Evolutionary conservation across 140 eudicot species (phyloP), one percentile per base, ranked within the genome.

Genomic region (Flaveria floridana): DNA sequence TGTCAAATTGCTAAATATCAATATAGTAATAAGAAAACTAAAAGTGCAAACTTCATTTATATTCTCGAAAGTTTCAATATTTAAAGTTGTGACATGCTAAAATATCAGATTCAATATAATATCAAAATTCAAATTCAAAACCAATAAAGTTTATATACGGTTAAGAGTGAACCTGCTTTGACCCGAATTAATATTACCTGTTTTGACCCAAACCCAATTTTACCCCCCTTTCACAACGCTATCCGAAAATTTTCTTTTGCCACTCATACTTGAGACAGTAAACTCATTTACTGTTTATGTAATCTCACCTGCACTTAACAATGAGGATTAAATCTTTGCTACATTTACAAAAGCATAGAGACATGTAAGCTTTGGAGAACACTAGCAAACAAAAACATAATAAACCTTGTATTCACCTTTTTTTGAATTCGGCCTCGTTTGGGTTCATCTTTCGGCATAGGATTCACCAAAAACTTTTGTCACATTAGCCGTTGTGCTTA

Each of bases 351-450:
- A n/a, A 16, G 9, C n/a, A 16, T 39, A 16, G 2, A 16, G 67
- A 80, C 84, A 80, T 4, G 7, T 58, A 65, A 23, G 25, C 80
- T 74, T 80, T 74, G 80, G 72, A 80, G 84, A 68, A 80, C 76
- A 80, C 76, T 57, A 65, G 57, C 10, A 53, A 69, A 76, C 74
- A 41, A 78, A 53, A 9, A 68, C 68, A 15, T 12, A 9, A 41
- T 3, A 4, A 55, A 37, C 56, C 13, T 30, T 44, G 62, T 68
- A 39, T 44, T 55, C 5, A 28, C 59, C 57, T n/a, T 74, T 80
- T 46, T 21, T 18, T 44, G 55, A 6, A 57, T 80, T 57, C 76
- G 76, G 77, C 76, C 16, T 68, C 64, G 47, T 78, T 48, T 65
- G 52, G 71, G 71, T 65, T 65, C 51, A 63, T 80, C 84, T 68